phyloP scores from a whole-genome alignment of 106 monocot genomes.

The Chionographis japonica region DNA sequence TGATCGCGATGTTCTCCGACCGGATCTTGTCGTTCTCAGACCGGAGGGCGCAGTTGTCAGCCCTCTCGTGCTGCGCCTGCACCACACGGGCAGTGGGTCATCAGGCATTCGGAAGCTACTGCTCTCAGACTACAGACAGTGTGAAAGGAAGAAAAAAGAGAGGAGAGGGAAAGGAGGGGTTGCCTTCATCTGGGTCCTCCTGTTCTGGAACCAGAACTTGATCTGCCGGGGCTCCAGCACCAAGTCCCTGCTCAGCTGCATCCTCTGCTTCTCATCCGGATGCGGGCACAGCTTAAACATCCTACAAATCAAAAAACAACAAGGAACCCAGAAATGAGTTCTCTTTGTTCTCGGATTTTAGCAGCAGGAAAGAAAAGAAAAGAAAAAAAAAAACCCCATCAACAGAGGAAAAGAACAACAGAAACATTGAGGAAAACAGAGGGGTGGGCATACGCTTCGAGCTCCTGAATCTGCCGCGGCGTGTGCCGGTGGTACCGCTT shows the following conservation, averaged over 20 bases:
- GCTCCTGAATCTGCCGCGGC: conserved; percentile 60
- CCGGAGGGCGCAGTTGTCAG: conserved; percentile 52
- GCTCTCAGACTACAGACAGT: neutral
- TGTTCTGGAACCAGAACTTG: conserved; percentile 86
- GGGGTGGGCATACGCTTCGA: conserved; percentile 56
- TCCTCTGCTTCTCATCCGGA: conserved; percentile 80
- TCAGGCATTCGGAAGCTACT: neutral
- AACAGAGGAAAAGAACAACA: neutral
- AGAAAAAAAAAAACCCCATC: neutral
- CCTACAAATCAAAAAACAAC: conserved; percentile 15
- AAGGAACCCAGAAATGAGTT: neutral
- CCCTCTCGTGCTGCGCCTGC: conserved; percentile 59
- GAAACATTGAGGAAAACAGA: neutral
- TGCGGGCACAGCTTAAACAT: conserved; percentile 61
- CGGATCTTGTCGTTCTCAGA: conserved; percentile 66
- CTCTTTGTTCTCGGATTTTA: too few species aligned
- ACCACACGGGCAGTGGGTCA: neutral
- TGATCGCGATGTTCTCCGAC: conserved; percentile 54
- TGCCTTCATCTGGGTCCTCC: conserved; percentile 67
- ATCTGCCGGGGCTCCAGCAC: conserved; percentile 56
- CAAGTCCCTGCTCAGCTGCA: conserved; percentile 62
- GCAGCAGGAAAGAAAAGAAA: neutral
- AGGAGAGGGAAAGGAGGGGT: neutral
- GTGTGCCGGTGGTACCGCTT: conserved; percentile 65
- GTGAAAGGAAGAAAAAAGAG: neutral